phyloP scores from a whole-genome alignment of 352 stramenopile genomes.

The Pythium scleroteichum region DNA sequence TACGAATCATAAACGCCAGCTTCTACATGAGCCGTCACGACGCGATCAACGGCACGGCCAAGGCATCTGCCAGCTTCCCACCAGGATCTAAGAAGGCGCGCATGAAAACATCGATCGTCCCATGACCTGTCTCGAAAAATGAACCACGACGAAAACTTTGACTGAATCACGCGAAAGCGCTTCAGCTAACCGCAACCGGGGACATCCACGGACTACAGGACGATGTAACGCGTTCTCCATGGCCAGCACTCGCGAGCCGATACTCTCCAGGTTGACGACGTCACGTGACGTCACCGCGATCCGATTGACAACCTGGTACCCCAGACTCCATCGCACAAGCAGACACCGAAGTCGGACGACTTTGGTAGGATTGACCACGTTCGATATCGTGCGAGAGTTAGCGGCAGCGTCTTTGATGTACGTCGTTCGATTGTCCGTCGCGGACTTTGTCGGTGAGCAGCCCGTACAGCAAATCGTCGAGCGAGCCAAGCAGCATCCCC shows the following conservation, averaged over 20 bases:
- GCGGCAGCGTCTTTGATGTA: conserved; percentile 23
- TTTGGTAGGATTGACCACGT: conserved; percentile 38
- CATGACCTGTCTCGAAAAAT: conserved; percentile 12
- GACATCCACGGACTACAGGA: conserved; percentile 18
- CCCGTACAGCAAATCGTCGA: conserved; percentile 58
- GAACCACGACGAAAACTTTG: conserved; percentile 38
- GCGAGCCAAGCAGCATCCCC: conserved; percentile 37
- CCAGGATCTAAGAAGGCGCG: conserved; percentile 43
- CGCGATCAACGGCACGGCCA: conserved; percentile 11
- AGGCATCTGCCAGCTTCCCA: conserved; percentile 14
- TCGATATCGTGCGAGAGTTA: conserved; percentile 34
- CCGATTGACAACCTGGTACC: conserved; percentile 18
- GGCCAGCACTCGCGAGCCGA: not conserved
- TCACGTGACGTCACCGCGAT: conserved; percentile 11
- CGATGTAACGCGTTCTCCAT: conserved; percentile 11
- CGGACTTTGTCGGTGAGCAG: conserved; percentile 40
- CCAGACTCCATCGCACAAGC: conserved; percentile 25
- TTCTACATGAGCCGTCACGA: conserved; percentile 14
- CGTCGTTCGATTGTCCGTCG: conserved; percentile 38
- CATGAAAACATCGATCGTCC: conserved; percentile 21
- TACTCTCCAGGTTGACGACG: conserved; percentile 18
- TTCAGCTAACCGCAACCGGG: conserved; percentile 18
- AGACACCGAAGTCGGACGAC: conserved; percentile 24
- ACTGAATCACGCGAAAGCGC: conserved; percentile 33
- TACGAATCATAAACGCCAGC: conserved; percentile 15